These are phyloP conservation scores for Microdochium trichocladiopsis DNA, from an alignment of 2,329 filamentous ascomycete genomes.

Conservation along the genomic window DNA sequence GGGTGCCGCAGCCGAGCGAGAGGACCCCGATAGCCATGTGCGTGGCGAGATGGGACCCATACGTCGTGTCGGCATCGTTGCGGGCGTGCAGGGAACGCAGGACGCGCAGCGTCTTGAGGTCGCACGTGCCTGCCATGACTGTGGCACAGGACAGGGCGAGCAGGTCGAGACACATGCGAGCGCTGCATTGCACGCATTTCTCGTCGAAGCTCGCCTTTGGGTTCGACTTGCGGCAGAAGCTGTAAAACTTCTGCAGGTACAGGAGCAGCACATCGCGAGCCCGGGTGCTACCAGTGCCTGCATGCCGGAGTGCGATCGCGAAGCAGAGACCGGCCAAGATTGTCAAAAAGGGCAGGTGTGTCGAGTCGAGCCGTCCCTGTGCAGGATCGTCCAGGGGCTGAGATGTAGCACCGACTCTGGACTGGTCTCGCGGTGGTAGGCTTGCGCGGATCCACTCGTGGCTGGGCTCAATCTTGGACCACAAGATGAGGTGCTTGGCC, in stretches of 20 bases:
- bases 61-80: constrained; percentile 75
- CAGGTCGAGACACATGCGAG: constrained; percentile 86
- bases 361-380: constrained; percentile 53
- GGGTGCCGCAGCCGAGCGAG: constrained; percentile 87
- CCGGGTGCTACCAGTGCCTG: constrained; percentile 60
- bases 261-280: constrained; percentile 77
- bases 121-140: constrained; percentile 94
- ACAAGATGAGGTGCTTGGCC: constrained; percentile 86
- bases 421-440: constrained; percentile 63
- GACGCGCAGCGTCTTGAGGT: constrained; percentile 76
- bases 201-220: constrained; percentile 61
- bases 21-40: constrained; percentile 88
- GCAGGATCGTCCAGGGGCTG: constrained; percentile 31
- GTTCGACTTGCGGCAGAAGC: constrained; percentile 50
- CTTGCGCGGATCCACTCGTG: constrained; percentile 69
- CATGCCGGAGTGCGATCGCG: constrained; percentile 65
- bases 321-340: constrained; percentile 87
- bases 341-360: constrained; percentile 87
- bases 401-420: constrained; percentile 50
- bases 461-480: constrained; percentile 71
- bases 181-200: constrained; percentile 73
- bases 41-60: constrained; percentile 87
- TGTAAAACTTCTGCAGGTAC: constrained; percentile 82
- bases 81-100: constrained; percentile 84
- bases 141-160: constrained; percentile 75